Conservation (phyloP, 495 filamentous ascomycete genomes). For the Talaromyces liani region DNA sequence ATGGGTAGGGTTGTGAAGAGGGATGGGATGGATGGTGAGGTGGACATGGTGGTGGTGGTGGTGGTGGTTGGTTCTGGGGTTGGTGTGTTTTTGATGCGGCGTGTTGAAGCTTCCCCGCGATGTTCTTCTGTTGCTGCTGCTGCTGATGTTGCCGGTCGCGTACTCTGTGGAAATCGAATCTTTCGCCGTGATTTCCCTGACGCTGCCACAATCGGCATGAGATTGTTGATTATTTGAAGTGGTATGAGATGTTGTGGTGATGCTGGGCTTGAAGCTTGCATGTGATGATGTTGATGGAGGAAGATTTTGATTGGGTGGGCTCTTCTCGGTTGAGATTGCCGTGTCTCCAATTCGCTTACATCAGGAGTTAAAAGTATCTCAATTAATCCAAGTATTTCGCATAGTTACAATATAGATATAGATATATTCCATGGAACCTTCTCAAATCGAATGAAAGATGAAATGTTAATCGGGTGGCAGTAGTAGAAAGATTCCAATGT, state of each 20-base stretch:
- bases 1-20: slow-evolving; percentile 57
- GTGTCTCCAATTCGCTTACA: neutral
- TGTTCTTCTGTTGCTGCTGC: neutral
- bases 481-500: too few relatives aligned
- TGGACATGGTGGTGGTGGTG: neutral
- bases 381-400: too few relatives aligned
- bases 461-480: too few relatives aligned
- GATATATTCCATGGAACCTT: too few relatives aligned
- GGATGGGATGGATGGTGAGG: slow-evolving; percentile 28
- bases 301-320: slow-evolving; percentile 3
- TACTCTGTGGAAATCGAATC: neutral
- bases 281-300: neutral
- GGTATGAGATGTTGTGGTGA: neutral
- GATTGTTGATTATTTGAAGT: slow-evolving; percentile 2
- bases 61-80: neutral
- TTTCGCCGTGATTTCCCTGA: neutral
- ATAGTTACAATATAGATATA: too few relatives aligned
- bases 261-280: slow-evolving; percentile 4
- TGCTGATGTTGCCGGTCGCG: neutral
- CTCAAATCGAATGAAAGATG: too few relatives aligned
- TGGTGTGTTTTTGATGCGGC: neutral
- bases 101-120: slow-evolving; percentile 2
- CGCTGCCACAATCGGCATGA: slow-evolving; percentile 2
- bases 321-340: neutral
- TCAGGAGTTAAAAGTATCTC: neutral